Evolutionary conservation across 2,329 filamentous ascomycete species (phyloP).

Genomic region (Karstenula rhodostoma): DNA sequence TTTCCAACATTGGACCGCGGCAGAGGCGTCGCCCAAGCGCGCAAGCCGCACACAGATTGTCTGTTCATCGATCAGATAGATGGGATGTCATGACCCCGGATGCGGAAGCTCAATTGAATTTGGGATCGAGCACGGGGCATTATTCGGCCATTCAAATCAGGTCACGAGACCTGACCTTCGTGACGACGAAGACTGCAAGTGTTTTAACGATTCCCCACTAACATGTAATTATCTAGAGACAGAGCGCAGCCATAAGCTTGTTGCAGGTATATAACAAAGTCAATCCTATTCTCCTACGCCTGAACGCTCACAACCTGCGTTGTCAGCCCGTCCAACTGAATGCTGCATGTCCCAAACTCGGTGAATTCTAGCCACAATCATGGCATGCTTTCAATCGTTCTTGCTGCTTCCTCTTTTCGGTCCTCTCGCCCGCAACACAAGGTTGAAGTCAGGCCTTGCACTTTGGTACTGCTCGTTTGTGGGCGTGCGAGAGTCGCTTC

Average conservation of each 20-base stretch:
- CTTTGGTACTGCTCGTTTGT: constrained; percentile 42
- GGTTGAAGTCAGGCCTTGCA: constrained; percentile 40
- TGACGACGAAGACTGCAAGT: background rate
- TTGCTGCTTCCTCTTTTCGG: constrained; percentile 36
- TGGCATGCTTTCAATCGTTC: constrained; percentile 34
- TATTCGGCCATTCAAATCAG: constrained; percentile 1
- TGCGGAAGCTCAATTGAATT: constrained; percentile 3
- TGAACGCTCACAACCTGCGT: constrained; percentile 21
- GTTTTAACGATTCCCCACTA: background rate
- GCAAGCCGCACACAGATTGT: background rate
- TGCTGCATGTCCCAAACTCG: constrained; percentile 12
- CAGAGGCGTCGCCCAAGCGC: constrained; percentile 4
- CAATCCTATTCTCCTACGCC: constrained; percentile 10
- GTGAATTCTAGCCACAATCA: background rate
- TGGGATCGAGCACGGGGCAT: constrained; percentile 12
- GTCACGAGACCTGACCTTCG: constrained; percentile 6
- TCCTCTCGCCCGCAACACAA: constrained; percentile 38
- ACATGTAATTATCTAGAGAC: background rate
- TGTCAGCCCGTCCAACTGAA: constrained; percentile 9
- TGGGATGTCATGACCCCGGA: background rate
- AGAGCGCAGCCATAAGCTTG: constrained; percentile 1
- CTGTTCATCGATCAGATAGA: constrained; percentile 11
- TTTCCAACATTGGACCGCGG: constrained; percentile 12
- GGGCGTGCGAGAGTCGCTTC: constrained; percentile 24
- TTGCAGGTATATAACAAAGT: constrained; percentile 18